phyloP scores from a whole-genome alignment of 495 filamentous ascomycete species.

The Neurospora intermedia region DNA sequence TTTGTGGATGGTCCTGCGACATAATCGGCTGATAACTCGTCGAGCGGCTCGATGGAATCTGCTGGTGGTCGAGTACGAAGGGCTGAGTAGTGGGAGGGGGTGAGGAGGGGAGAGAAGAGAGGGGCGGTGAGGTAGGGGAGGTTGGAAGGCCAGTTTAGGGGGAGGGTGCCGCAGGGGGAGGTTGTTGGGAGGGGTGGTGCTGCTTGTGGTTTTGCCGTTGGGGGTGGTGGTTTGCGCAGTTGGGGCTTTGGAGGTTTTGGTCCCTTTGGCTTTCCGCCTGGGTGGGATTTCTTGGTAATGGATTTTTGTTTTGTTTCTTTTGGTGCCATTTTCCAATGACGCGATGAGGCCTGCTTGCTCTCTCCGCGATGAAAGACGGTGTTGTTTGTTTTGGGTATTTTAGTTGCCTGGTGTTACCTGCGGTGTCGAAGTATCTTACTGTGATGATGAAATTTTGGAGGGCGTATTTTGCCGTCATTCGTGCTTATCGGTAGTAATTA shows the following conservation, averaged over 20 bases:
- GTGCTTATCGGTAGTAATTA: neutral
- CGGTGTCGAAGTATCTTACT: neutral
- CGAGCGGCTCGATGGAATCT: slow-evolving; percentile 9
- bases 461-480: neutral
- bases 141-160: slow-evolving; percentile 48
- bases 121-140: slow-evolving; percentile 43
- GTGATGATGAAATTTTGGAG: neutral
- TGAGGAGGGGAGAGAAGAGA: slow-evolving; percentile 36
- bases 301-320: neutral
- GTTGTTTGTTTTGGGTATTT: neutral
- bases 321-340: neutral
- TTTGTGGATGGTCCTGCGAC: slow-evolving; percentile 30
- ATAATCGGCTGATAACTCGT: slow-evolving; percentile 26
- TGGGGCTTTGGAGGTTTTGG: neutral
- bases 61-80: slow-evolving; percentile 24
- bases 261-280: neutral
- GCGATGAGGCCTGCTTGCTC: neutral
- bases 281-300: neutral
- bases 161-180: slow-evolving; percentile 6
- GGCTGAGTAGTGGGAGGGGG: slow-evolving; percentile 23
- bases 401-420: neutral
- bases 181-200: neutral
- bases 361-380: neutral
- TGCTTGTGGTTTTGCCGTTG: neutral
- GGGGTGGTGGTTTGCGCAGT: neutral